Percentiles rank a stretch among this genome's conserved stretches.
phyloP scores from a whole-genome alignment of 2,329 filamentous ascomycete genomes.

The Akanthomyces dipterigenus region DNA sequence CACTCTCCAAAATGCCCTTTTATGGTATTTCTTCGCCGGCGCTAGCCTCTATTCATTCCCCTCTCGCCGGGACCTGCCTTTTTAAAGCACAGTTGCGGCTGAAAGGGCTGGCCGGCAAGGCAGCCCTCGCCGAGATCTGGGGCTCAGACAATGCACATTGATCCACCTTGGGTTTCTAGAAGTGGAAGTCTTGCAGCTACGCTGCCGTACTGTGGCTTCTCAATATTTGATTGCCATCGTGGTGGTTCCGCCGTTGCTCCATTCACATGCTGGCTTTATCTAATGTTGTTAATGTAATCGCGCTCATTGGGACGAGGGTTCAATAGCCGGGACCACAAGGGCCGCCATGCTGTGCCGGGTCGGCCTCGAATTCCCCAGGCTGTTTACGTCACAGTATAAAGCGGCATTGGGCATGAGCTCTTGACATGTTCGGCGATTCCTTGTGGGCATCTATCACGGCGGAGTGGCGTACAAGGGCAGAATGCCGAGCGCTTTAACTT shows the following conservation, averaged over 20 bases:
- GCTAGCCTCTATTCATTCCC: background rate
- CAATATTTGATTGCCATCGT: background rate
- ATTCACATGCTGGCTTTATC: background rate
- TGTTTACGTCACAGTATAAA: background rate
- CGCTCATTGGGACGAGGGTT: background rate
- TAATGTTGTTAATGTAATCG: background rate
- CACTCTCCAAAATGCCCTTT: background rate
- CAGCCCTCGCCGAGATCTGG: slow-evolving; percentile 7
- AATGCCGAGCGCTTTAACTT: background rate
- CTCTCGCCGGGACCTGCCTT: background rate
- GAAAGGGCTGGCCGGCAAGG: background rate
- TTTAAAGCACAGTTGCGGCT: background rate
- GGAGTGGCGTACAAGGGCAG: background rate
- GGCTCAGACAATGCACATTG: background rate
- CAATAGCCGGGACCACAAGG: slow-evolving; percentile 6
- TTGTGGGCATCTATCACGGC: background rate
- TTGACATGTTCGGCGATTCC: background rate
- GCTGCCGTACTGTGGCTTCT: background rate
- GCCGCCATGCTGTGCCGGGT: background rate
- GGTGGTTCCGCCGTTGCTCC: background rate
- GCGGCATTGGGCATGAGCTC: background rate
- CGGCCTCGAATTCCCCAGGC: background rate
- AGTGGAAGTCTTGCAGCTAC: slow-evolving; percentile 5
- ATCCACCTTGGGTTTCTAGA: background rate
- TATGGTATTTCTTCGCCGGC: background rate